Evolutionary conservation across 306 rosid genomes (phyloP), one percentile per base, ranked within the genome.

Genomic region (Alnus glutinosa): DNA sequence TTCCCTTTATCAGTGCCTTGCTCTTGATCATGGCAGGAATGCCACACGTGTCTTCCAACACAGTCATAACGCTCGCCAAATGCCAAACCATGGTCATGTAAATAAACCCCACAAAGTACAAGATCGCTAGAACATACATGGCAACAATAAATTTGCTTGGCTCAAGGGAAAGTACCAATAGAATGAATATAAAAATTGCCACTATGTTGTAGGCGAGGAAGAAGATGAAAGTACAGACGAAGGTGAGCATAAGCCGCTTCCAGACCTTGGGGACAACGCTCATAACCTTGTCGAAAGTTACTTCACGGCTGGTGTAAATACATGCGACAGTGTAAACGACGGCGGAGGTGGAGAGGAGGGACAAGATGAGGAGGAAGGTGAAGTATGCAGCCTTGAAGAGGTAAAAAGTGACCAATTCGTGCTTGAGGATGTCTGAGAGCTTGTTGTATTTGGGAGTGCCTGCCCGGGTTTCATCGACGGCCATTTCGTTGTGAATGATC

Each of bases 241-340:
- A 92, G 14, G 97, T 92, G 67, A 81, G 70, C 83, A 89, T 75
- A 54, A 92, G 88, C 59, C 90, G 81, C 78, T 87, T 89, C 97
- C 97, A 92, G 2, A 92, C 94, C 75, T 19, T 90, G 0, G 94
- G 94, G 12, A 92, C 92, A 2, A 87, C 92, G 48, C 83, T 84
- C 82, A 88, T 73, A 83, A 90, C 85, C 51, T 78, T 87, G 2
- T 7, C 54, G 89, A 87, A 90, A 0, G 82, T 75, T 2, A 88
- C 32, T 1, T 87, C 90, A 34, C 88, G 73, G 30, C 71, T 42
- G 0, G 94, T 87, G 84, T 84, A 92, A n/a, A 84, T 67, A 9
- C 88, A 87, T 1, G 97, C 97, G 30, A 92, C 16, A 55, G 94
- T 87, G 88, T 92, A 92, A 4, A 90, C 97, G 1, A 92, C 94